These are phyloP conservation scores for Arachnomyces sp. DNA, from an alignment of 2,329 filamentous ascomycete species.

Conservation along the genomic window DNA sequence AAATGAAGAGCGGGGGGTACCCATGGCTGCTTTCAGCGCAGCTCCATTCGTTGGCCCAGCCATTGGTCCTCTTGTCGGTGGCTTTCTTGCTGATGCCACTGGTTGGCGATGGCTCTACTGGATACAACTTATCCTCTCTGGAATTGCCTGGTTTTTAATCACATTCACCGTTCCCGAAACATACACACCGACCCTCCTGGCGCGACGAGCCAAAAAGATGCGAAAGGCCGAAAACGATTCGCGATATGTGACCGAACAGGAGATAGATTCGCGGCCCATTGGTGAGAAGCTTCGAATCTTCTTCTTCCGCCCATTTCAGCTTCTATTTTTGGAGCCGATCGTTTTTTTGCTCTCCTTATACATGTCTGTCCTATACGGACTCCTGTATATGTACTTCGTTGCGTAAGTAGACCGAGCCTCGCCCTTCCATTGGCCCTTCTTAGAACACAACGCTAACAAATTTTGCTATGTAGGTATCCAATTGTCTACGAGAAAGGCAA, in stretches of 20 bases:
- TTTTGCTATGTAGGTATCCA: slow-evolving; percentile 31
- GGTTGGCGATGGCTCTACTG: slow-evolving; percentile 84
- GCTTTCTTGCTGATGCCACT: slow-evolving; percentile 59
- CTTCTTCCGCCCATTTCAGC: slow-evolving; percentile 72
- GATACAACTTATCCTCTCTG: slow-evolving; percentile 71
- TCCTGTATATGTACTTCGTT: slow-evolving; percentile 47
- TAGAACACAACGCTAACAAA: slow-evolving; percentile 10
- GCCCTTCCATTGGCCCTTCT: neutral
- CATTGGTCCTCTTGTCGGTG: slow-evolving; percentile 67
- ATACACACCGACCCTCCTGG: slow-evolving; percentile 71
- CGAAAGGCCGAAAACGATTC: slow-evolving; percentile 59
- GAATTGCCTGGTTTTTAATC: slow-evolving; percentile 63
- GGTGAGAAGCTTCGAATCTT: slow-evolving; percentile 63
- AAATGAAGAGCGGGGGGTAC: slow-evolving; percentile 73
- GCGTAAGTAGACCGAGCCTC: slow-evolving; percentile 46
- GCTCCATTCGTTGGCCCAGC: slow-evolving; percentile 77
- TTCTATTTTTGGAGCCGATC: slow-evolving; percentile 76
- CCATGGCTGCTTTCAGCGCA: slow-evolving; percentile 78
- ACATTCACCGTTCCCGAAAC: slow-evolving; percentile 87
- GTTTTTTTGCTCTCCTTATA: slow-evolving; percentile 76
- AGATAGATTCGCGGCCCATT: slow-evolving; percentile 64
- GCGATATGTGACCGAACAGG: slow-evolving; percentile 68
- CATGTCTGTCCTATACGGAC: slow-evolving; percentile 63
- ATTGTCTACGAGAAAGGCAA: slow-evolving; percentile 71
- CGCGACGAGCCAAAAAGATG: slow-evolving; percentile 60